phyloP scores from a whole-genome alignment of 2,329 filamentous ascomycete genomes.

The Fusarium nematophilum region DNA sequence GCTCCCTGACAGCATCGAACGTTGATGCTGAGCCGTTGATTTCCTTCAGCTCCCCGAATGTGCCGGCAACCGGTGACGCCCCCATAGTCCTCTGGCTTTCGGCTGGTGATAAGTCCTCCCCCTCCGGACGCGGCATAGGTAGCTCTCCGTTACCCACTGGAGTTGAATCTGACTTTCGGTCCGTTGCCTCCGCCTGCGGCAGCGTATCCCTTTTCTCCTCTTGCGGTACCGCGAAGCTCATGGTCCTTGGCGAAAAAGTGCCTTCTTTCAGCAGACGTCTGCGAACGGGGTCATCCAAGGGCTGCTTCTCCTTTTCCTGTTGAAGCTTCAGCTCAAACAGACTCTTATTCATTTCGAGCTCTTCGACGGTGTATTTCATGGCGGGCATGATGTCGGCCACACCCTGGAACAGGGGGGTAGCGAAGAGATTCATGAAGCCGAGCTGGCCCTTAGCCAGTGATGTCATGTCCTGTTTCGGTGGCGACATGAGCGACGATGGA shows the following conservation, averaged over 20 bases:
- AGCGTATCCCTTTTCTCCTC: conserved; percentile 40
- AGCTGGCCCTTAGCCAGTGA: conserved; percentile 90
- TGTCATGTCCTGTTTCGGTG: conserved; percentile 83
- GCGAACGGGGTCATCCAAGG: conserved; percentile 52
- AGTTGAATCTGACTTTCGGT: conserved; percentile 34
- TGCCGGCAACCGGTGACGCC: conserved; percentile 38
- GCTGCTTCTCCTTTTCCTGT: conserved; percentile 66
- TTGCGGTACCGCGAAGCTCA: conserved; percentile 52
- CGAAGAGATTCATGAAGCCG: conserved; percentile 96
- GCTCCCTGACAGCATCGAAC: conserved; percentile 61
- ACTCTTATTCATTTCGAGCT: conserved; percentile 80
- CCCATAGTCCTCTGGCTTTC: conserved; percentile 45
- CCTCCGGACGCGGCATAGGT: conserved; percentile 39
- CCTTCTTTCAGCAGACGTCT: conserved; percentile 53
- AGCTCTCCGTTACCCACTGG: conserved; percentile 36
- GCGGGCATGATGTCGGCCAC: conserved; percentile 87
- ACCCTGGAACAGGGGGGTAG: conserved; percentile 88
- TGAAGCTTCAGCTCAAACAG: conserved; percentile 78
- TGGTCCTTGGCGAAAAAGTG: conserved; percentile 58
- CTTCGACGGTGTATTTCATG: conserved; percentile 85
- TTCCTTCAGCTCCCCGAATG: conserved; percentile 52
- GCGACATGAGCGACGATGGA: conserved; percentile 85
- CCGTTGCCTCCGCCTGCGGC: conserved; percentile 26
- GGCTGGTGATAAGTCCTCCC: conserved; percentile 42
- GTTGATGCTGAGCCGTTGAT: conserved; percentile 57